These are phyloP conservation scores for Wickerhamiella hasegawae DNA, from an alignment of 805 yeast genomes.

Conservation along the genomic window DNA sequence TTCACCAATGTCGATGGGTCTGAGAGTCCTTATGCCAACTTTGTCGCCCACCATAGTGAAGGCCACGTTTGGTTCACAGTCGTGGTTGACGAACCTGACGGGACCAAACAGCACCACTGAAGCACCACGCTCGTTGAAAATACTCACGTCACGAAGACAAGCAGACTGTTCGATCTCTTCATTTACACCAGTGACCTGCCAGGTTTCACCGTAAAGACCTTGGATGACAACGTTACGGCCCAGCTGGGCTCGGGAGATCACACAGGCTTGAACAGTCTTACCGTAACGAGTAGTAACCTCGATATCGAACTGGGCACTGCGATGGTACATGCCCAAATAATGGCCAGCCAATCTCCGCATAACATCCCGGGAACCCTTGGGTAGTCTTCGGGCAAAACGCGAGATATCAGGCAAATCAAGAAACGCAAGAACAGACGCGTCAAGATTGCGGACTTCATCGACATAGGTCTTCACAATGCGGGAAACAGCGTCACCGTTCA, in stretches of 20 bases:
- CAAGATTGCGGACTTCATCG: too few species aligned
- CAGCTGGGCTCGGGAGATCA: constrained; percentile 23
- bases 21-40: constrained; percentile 22
- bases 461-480: not conserved
- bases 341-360: constrained; percentile 23
- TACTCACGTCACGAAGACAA: not conserved
- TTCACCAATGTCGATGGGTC: constrained; percentile 28
- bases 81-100: constrained; percentile 32
- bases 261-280: constrained; percentile 25
- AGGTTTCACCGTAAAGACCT: constrained; percentile 26
- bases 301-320: constrained; percentile 28
- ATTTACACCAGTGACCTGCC: constrained; percentile 22
- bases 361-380: not conserved
- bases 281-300: constrained; percentile 29
- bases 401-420: not conserved
- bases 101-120: constrained; percentile 27
- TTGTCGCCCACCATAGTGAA: constrained; percentile 20
- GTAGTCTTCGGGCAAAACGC: not conserved
- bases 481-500: not conserved
- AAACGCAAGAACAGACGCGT: not conserved
- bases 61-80: constrained; percentile 29
- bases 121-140: not conserved
- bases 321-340: constrained; percentile 24
- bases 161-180: constrained; percentile 10
- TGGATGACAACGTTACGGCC: constrained; percentile 21